Evolutionary conservation across 345 rosid species (phyloP).

Genomic region (Rhodamnia argentea): DNA sequence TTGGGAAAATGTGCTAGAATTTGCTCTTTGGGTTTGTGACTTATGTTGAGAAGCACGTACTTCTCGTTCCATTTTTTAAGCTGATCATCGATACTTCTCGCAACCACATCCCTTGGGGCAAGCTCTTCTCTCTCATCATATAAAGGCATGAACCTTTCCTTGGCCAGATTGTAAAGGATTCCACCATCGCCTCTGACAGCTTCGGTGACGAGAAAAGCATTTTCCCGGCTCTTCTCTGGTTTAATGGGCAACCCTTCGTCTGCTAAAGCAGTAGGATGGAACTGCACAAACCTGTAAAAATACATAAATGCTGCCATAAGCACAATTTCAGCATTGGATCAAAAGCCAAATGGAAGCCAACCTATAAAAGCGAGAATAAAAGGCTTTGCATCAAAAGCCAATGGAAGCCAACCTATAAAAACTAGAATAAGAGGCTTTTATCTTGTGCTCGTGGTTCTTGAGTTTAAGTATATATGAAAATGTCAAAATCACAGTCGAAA

Average conservation of each 20-base stretch:
- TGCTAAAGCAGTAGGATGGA: constrained; percentile 97
- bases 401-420: neutral
- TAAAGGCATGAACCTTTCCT: constrained; percentile 86
- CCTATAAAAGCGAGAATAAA: neutral
- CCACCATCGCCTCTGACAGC: constrained; percentile 96
- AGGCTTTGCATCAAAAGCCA: neutral
- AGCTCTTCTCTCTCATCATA: constrained; percentile 92
- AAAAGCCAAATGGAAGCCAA: neutral
- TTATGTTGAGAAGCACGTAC: constrained; percentile 83
- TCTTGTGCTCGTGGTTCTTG: neutral
- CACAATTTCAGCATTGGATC: neutral
- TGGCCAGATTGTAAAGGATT: constrained; percentile 64
- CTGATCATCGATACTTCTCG: constrained; percentile 94
- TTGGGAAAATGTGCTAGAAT: constrained; percentile 93
- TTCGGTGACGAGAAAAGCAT: constrained; percentile 87
- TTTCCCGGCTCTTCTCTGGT: constrained; percentile 52
- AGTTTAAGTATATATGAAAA: neutral
- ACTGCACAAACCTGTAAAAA: constrained; percentile 76
- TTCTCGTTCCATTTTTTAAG: constrained; percentile 65
- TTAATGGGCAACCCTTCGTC: constrained; percentile 88
- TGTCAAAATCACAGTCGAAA: neutral
- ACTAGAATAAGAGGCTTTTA: neutral
- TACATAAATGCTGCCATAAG: neutral
- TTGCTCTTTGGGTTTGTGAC: constrained; percentile 73
- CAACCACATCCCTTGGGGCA: constrained; percentile 96